A percentile compares a stretch with the other conserved stretches of the same genome.
phyloP scores from a whole-genome alignment of 257 asterid species.

The Solanum clarkiae region DNA sequence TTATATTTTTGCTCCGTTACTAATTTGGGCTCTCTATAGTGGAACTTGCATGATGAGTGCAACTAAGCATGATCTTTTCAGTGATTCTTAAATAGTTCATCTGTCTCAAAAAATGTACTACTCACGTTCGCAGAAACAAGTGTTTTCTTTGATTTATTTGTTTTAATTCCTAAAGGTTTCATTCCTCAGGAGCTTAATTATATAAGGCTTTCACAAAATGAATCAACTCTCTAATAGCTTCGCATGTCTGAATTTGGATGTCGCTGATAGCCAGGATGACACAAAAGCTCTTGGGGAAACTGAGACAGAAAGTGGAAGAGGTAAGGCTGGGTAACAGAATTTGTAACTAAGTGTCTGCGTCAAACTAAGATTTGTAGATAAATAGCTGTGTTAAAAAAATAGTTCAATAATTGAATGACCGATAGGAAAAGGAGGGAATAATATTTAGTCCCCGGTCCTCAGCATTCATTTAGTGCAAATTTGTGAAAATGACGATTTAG shows the following conservation, averaged over 20 bases:
- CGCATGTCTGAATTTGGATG: conserved; percentile 53
- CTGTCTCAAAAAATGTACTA: not conserved
- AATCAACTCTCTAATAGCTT: conserved; percentile 51
- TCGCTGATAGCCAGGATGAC: conserved; percentile 21
- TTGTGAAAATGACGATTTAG: not conserved
- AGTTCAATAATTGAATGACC: not conserved
- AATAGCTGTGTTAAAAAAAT: not conserved
- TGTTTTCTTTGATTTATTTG: not conserved
- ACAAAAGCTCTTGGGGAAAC: conserved; percentile 2
- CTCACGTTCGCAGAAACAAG: not conserved
- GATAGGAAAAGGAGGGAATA: not conserved
- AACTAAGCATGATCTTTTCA: not conserved
- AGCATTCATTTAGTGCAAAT: not conserved
- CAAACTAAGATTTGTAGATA: not conserved
- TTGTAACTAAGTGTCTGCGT: not conserved
- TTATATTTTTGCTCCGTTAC: not conserved
- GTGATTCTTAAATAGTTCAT: not conserved
- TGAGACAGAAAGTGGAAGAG: conserved; percentile 7
- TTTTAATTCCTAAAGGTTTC: not conserved
- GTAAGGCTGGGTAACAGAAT: not conserved
- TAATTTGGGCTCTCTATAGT: not conserved
- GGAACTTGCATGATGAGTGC: not conserved
- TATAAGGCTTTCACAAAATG: conserved; percentile 23
- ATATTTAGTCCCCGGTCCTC: not conserved
- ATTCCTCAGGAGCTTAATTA: conserved; percentile 10